Evolutionary conservation across 176 grass and related monocot genomes (phyloP).

Genomic region (Triticum timopheevii): DNA sequence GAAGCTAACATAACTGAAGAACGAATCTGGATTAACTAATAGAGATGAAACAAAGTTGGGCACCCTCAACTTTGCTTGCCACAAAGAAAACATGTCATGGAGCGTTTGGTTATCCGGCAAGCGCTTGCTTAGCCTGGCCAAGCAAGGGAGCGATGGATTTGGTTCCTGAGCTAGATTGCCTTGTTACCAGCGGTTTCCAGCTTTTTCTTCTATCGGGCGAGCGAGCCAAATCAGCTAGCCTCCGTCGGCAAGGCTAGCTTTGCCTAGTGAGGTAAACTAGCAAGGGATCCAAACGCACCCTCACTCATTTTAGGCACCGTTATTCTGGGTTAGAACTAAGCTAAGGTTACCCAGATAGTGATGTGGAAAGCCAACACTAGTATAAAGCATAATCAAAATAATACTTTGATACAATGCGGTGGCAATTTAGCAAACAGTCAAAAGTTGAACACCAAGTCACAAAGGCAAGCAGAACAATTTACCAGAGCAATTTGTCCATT

Average conservation of each 20-base stretch:
- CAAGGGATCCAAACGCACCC: too few species aligned
- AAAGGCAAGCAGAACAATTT: conserved; percentile 18
- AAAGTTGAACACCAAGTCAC: conserved; percentile 25
- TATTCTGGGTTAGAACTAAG: conserved; percentile 23
- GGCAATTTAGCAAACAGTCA: conserved; percentile 25
- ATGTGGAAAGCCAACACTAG: not conserved
- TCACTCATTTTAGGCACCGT: conserved; percentile 15
- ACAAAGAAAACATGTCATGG: conserved; percentile 16
- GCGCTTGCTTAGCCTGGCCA: too few species aligned
- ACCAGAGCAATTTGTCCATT: conserved; percentile 87
- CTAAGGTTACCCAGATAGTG: not conserved
- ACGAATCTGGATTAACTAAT: not conserved
- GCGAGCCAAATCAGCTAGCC: too few species aligned
- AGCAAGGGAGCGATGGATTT: too few species aligned
- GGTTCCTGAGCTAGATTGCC: too few species aligned
- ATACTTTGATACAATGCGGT: not conserved
- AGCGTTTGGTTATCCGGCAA: too few species aligned
- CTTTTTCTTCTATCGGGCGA: too few species aligned
- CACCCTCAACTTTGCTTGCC: conserved; percentile 18
- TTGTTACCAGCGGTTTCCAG: too few species aligned
- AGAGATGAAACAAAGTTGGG: not conserved
- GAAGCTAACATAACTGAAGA: conserved; percentile 22
- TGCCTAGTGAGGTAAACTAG: too few species aligned
- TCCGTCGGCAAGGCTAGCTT: too few species aligned
- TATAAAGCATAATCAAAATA: conserved; percentile 4